Conservation (phyloP, 352 stramenopile genomes). For the Phytophthora litchii region DNA sequence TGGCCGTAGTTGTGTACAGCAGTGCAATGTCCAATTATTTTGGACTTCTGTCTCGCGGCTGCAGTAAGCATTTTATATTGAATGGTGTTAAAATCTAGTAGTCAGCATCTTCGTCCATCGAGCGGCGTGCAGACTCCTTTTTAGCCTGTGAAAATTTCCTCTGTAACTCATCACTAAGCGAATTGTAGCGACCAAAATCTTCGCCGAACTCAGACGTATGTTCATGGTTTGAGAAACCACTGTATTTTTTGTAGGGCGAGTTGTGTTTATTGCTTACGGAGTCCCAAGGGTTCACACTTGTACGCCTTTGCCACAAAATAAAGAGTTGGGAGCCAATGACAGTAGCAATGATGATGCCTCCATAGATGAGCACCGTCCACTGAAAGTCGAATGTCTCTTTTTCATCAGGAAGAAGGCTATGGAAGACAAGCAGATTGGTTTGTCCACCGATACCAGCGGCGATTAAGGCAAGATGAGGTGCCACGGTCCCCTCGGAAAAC, state of each 20-base stretch:
- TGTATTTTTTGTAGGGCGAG: conserved; percentile 22
- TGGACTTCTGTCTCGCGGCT: too few species aligned
- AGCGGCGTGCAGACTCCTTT: conserved; percentile 3
- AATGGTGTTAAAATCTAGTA: conserved; percentile 24
- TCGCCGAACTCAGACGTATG: conserved; percentile 11
- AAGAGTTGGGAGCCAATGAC: conserved; percentile 41
- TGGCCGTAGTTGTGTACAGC: too few species aligned
- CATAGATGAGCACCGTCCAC: conserved; percentile 35
- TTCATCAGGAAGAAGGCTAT: conserved; percentile 38
- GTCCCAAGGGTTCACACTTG: conserved; percentile 30
- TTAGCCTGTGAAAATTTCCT: conserved; percentile 28
- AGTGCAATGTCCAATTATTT: too few species aligned
- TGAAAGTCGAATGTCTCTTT: conserved; percentile 24
- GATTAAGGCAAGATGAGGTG: conserved; percentile 32
- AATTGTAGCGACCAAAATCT: conserved; percentile 39
- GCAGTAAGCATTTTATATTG: conserved; percentile 30
- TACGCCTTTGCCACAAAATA: conserved; percentile 21
- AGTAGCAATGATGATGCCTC: conserved; percentile 18
- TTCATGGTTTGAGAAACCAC: conserved; percentile 1
- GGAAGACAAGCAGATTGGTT: conserved; percentile 33
- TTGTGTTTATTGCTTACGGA: conserved; percentile 11
- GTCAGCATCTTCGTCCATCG: conserved; percentile 22
- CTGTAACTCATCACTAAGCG: conserved; percentile 35
- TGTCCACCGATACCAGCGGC: neutral
- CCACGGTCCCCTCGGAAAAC: conserved; percentile 37